These are phyloP conservation scores for Citrus mangshanensis DNA, from an alignment of 345 rosid genomes.

Conservation along the genomic window DNA sequence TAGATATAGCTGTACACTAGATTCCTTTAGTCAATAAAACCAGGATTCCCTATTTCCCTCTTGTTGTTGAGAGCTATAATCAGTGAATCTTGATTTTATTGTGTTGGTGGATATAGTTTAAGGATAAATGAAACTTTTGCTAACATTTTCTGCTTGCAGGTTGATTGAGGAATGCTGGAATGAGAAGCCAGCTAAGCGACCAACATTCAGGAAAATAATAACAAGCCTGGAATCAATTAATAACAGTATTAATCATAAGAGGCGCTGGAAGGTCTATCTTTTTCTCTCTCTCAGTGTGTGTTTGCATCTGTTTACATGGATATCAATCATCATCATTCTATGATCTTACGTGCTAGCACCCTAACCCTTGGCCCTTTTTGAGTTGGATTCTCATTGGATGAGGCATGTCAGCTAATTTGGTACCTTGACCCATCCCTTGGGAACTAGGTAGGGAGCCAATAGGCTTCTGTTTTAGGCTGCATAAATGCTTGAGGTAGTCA, in stretches of 20 bases:
- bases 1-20: not conserved
- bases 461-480: not conserved
- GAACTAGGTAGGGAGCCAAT: not conserved
- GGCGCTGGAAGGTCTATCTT: slow-evolving; percentile 71
- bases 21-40: not conserved
- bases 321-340: not conserved
- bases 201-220: slow-evolving; percentile 72
- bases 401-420: not conserved
- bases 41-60: too few relatives aligned
- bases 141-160: slow-evolving; percentile 37
- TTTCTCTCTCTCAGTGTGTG: slow-evolving; percentile 1
- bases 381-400: not conserved
- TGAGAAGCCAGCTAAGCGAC: slow-evolving; percentile 76
- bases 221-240: slow-evolving; percentile 56
- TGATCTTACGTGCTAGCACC: not conserved
- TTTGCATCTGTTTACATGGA: not conserved
- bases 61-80: not conserved
- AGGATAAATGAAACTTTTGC: not conserved
- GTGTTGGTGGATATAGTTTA: not conserved
- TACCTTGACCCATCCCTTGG: not conserved
- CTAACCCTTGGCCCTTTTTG: not conserved
- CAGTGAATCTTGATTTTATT: not conserved
- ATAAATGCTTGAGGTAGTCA: not conserved
- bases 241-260: slow-evolving; percentile 50
- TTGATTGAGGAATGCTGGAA: slow-evolving; percentile 90